Evolutionary conservation across 139 green algal species (phyloP).

Genomic region (Deuterostichococcus epilithicus): DNA sequence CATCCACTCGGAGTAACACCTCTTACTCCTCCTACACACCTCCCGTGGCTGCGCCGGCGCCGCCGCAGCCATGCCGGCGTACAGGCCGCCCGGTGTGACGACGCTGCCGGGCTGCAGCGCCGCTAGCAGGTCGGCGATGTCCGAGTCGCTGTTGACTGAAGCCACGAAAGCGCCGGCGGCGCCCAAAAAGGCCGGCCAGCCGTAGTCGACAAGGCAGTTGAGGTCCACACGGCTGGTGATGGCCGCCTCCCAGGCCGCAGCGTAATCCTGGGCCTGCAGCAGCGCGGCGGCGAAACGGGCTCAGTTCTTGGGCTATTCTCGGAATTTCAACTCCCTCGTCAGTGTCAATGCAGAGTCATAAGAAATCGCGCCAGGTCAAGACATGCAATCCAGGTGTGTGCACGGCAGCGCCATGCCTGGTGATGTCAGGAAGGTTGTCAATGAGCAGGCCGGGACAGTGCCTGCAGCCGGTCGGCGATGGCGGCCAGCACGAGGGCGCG

Average conservation of each 20-base stretch:
- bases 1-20: too few relatives aligned
- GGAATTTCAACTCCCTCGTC: neutral
- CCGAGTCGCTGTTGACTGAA: conserved; percentile 40
- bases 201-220: conserved; percentile 89
- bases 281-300: too few relatives aligned
- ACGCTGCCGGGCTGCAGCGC: conserved; percentile 48
- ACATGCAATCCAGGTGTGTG: too few relatives aligned
- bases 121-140: conserved; percentile 77
- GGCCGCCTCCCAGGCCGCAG: conserved; percentile 57
- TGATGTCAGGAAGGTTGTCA: too few relatives aligned
- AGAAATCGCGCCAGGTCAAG: too few relatives aligned
- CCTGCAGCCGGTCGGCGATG: conserved; percentile 47
- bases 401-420: too few relatives aligned
- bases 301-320: neutral
- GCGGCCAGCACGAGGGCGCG: conserved; percentile 78
- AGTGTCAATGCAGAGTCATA: too few relatives aligned
- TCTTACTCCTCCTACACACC: too few relatives aligned
- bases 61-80: conserved; percentile 35
- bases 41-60: too few relatives aligned
- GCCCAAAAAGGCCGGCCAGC: conserved; percentile 70
- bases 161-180: conserved; percentile 50
- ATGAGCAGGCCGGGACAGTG: conserved; percentile 8
- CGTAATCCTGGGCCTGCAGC: conserved; percentile 36
- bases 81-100: conserved; percentile 49
- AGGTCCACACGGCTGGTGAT: conserved; percentile 75